Evolutionary conservation across 1,284 basidiomycete genomes (phyloP), one percentile per base, ranked within the genome.

Genomic region (Bjerkandera adusta): DNA sequence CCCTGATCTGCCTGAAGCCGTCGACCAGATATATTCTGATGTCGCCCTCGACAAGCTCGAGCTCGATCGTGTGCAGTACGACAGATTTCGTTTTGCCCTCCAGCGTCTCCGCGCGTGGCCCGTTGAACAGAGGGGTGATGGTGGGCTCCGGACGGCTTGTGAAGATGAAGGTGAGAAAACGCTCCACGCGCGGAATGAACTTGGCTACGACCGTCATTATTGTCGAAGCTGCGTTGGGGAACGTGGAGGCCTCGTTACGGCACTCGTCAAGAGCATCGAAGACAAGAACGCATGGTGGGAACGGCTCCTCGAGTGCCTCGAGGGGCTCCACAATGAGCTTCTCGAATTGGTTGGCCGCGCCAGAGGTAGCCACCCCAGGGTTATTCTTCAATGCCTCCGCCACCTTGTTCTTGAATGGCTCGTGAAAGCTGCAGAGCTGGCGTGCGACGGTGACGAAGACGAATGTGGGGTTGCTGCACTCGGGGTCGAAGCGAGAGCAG

Each of bases 201-300:
- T 8, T 20, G 13, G 53, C 48, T n/a, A 58, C 44, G 1, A 51
- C 36, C 3, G 48, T 41, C 8, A 60, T 27, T 20, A 57, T 51
- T 1, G 49, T 53, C n/a, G 55, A 57, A n/a, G 47, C 44, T 2
- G 56, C 16, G n/a, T n/a, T n/a, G n/a, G n/a, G n/a, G n/a, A n/a
- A n/a, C n/a, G n/a, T n/a, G n/a, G n/a, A n/a, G 10, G 45, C 48
- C 11, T 49, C 33, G 36, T 61, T 55, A 13, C 49, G 43, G 48
- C 61, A 61, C 47, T 63, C 61, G 43, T 64, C 61, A 5, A 64
- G 44, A 1, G 61, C 62, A 40, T 64, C 62, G 20, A 64, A 36
- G 1, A 64, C 48, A 13, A 64, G 39, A 4, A 57, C 45, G 18
- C 40, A 51, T 12, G 33, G 33, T 6, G 47, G 49, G 26, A 50